A percentile compares a stretch with the other conserved stretches of the same genome.
phyloP scores from a whole-genome alignment of 2,329 filamentous ascomycete species.

The Boeremia lycopersici region DNA sequence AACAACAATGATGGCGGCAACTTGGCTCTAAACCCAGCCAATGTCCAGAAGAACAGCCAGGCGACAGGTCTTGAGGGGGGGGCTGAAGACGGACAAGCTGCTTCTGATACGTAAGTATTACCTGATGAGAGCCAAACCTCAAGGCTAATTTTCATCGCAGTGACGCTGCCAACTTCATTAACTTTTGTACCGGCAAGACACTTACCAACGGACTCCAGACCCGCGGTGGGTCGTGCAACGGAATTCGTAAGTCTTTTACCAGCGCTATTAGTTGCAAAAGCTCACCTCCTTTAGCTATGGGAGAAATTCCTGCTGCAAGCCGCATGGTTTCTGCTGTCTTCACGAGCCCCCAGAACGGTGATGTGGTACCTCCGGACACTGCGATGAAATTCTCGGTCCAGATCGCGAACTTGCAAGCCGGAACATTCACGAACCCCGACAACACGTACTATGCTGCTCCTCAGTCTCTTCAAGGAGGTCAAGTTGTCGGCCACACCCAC shows the following conservation, averaged over 20 bases:
- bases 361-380: slow-evolving; percentile 48
- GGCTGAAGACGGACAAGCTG: slow-evolving; percentile 48
- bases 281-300: slow-evolving; percentile 54
- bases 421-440: slow-evolving; percentile 61
- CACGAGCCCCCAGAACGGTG: slow-evolving; percentile 52
- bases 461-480: slow-evolving; percentile 54
- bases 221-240: slow-evolving; percentile 61
- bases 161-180: slow-evolving; percentile 63
- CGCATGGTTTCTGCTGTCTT: slow-evolving; percentile 65
- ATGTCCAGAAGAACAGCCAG: slow-evolving; percentile 53
- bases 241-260: slow-evolving; percentile 50
- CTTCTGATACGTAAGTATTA: slow-evolving; percentile 54
- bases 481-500: slow-evolving; percentile 56
- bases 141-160: slow-evolving; percentile 34
- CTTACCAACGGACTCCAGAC: slow-evolving; percentile 62
- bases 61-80: slow-evolving; percentile 49
- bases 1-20: slow-evolving; percentile 9
- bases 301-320: slow-evolving; percentile 57
- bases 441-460: slow-evolving; percentile 62
- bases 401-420: slow-evolving; percentile 57
- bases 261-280: not conserved
- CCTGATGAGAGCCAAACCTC: not conserved
- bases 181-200: slow-evolving; percentile 62
- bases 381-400: slow-evolving; percentile 58
- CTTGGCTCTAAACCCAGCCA: slow-evolving; percentile 44